Evolutionary conservation across 371 early-diverging fungal genomes (phyloP), one percentile per base, ranked within the genome.

Genomic region (Syncephalastrum sp.): DNA sequence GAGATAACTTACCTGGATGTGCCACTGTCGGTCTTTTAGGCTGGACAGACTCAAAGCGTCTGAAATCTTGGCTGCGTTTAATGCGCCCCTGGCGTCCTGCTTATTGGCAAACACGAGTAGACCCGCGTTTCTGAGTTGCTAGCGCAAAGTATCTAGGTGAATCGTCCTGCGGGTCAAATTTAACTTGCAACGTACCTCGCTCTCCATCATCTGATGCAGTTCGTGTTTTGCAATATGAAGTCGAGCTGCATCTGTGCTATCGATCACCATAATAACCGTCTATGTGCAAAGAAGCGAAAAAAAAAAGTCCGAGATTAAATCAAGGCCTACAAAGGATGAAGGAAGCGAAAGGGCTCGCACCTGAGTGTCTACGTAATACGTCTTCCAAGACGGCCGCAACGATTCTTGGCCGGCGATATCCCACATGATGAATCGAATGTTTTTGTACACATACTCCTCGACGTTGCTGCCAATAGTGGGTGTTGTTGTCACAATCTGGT

Each of bases 381-480:
- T 87, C 41, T 79, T 79, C 89, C 90, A 90, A 47, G 88, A 82
- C 5, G 83, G 63, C 33, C 90, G 77, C 50, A 89, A 60, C 3
- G 87, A 79, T 29, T 87, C 87, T 69, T 90, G 90, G 1, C 90
- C 90, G 10, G 89, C 90, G 54, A 90, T 78, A 61, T 90, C 90
- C 90, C 90, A 90, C 83, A 90, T 84, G 27, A 88, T 50, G 57
- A 88, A 89, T 59, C 79, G 82, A 50, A 88, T 81, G 57, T 90
- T 90, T 57, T 87, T 88, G 61, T 88, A 89, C 43, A 75, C 73
- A 1, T 87, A 70, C 63, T 85, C 82, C 67, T 88, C 88, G 3
- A 90, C 88, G 62, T 88, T 87, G 54, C 83, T 83, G 53, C 88
- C 88, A 66, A 88, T 89, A 42, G 88, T 90, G 14, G 90, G 90